phyloP scores from a whole-genome alignment of 148 eudicot species.

The Nepenthes mirabilis region DNA sequence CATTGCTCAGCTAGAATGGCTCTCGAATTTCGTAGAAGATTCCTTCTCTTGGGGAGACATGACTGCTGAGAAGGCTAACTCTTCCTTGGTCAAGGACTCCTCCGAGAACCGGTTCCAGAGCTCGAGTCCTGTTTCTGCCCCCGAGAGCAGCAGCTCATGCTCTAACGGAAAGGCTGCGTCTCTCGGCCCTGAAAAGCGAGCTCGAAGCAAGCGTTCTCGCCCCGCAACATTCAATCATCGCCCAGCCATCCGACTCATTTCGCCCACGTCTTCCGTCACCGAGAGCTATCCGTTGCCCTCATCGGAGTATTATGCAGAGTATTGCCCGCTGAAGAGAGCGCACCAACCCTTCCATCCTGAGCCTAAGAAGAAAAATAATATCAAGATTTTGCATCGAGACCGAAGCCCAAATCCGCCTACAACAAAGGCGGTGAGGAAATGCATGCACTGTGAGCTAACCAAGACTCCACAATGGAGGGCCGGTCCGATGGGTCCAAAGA shows the following conservation, averaged over 20 bases:
- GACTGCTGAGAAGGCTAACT: conserved; percentile 33
- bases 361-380: conserved; percentile 47
- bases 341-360: conserved; percentile 5
- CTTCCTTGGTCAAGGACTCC: conserved; percentile 17
- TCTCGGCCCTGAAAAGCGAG: conserved; percentile 42
- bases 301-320: conserved; percentile 20
- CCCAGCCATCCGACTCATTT: conserved; percentile 21
- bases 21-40: conserved; percentile 79
- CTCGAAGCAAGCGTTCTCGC: conserved; percentile 87
- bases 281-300: conserved; percentile 18
- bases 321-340: conserved; percentile 10
- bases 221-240: conserved; percentile 58
- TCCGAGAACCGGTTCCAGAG: conserved; percentile 41
- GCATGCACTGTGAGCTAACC: conserved; percentile 87
- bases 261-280: conserved; percentile 23
- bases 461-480: conserved; percentile 99
- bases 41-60: conserved; percentile 65
- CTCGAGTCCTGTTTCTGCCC: conserved; percentile 68
- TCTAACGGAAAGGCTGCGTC: conserved; percentile 28
- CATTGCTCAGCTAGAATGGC: conserved; percentile 85
- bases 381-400: conserved; percentile 29
- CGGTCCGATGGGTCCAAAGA: conserved; percentile 88
- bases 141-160: conserved; percentile 61
- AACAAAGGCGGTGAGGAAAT: conserved; percentile 48
- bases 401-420: conserved; percentile 11